These are phyloP conservation scores for Colletotrichum brevisporum DNA, from an alignment of 2,329 filamentous ascomycete genomes.

Conservation along the genomic window DNA sequence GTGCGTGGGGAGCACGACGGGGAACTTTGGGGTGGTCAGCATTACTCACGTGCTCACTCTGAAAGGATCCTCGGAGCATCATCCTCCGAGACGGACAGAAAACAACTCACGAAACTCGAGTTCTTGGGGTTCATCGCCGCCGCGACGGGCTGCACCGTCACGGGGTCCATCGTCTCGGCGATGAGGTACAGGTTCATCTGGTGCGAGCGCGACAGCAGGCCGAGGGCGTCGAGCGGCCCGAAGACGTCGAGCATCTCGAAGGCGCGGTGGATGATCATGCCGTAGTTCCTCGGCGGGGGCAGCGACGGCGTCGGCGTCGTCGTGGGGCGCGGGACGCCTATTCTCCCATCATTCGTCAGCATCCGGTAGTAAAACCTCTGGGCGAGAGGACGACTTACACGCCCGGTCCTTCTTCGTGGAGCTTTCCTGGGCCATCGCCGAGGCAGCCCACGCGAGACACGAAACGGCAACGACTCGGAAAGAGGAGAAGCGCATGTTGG, in stretches of 20 bases:
- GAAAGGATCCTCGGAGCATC: neutral
- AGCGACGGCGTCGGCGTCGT: neutral
- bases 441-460: neutral
- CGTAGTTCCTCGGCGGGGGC: slow-evolving; percentile 48
- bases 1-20: slow-evolving; percentile 45
- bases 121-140: slow-evolving; percentile 35
- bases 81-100: neutral
- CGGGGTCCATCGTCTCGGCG: slow-evolving; percentile 35
- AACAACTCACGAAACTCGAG: slow-evolving; percentile 35
- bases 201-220: slow-evolving; percentile 12
- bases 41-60: too few relatives aligned
- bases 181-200: slow-evolving; percentile 35
- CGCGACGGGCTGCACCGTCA: slow-evolving; percentile 14
- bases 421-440: slow-evolving; percentile 1
- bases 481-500: slow-evolving; percentile 4
- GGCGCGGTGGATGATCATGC: slow-evolving; percentile 59
- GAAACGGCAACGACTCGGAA: neutral
- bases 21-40: slow-evolving; percentile 24
- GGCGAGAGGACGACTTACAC: neutral
- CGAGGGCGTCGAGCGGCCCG: slow-evolving; percentile 60
- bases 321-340: slow-evolving; percentile 19
- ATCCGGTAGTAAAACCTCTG: neutral
- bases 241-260: slow-evolving; percentile 63
- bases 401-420: neutral
- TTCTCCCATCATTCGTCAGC: neutral